Percentiles rank a stretch among this genome's conserved stretches.
These are phyloP conservation scores for Apiospora malaysiana DNA, from an alignment of 2,329 filamentous ascomycete species.

Conservation along the genomic window DNA sequence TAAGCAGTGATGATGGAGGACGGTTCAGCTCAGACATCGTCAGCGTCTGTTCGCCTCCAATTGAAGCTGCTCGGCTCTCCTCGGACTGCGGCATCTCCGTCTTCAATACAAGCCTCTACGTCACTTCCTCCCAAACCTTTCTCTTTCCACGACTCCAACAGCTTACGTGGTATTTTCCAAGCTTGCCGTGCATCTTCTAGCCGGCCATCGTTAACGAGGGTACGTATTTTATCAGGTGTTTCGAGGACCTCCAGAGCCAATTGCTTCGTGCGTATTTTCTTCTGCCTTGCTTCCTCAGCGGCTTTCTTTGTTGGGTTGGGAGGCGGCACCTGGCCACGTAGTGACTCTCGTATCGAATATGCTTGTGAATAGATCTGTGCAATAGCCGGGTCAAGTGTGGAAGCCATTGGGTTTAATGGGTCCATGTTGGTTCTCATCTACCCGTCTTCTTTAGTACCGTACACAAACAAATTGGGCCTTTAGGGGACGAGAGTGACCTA, in stretches of 20 bases:
- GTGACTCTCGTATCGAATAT: constrained; percentile 57
- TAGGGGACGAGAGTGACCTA: constrained; percentile 35
- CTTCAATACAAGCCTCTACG: constrained; percentile 57
- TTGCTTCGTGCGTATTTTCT: constrained; percentile 52
- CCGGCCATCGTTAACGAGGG: constrained; percentile 64
- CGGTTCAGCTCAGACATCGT: constrained; percentile 27
- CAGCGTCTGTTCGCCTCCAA: constrained; percentile 33
- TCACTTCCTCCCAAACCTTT: constrained; percentile 60
- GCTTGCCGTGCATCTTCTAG: constrained; percentile 63
- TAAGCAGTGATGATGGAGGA: background rate
- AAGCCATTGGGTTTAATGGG: constrained; percentile 74
- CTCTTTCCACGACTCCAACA: constrained; percentile 61
- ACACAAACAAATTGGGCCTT: background rate
- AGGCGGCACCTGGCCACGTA: constrained; percentile 54
- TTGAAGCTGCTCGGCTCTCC: constrained; percentile 35
- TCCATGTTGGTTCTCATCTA: constrained; percentile 84
- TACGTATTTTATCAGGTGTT: constrained; percentile 63
- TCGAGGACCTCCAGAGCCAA: constrained; percentile 68
- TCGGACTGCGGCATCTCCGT: constrained; percentile 58
- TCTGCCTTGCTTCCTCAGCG: constrained; percentile 41
- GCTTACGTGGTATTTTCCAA: constrained; percentile 59
- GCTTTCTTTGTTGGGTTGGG: constrained; percentile 49
- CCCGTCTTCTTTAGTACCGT: background rate
- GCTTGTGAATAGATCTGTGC: constrained; percentile 73
- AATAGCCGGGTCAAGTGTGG: constrained; percentile 75